Evolutionary conservation across 148 eudicot species (phyloP).

Genomic region (Rhododendron ovatum): DNA sequence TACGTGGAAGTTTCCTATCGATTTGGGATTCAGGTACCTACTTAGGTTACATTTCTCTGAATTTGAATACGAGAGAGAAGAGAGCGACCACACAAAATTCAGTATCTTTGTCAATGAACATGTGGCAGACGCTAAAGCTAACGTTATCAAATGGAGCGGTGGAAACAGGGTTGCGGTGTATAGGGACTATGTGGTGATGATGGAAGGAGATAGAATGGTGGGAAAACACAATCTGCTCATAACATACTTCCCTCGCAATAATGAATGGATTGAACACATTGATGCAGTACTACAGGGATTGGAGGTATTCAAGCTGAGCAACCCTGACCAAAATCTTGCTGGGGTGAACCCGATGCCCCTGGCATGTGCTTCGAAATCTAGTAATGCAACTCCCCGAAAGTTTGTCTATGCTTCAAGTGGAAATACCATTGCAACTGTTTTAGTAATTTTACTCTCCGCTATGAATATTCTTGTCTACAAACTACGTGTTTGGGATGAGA

Average conservation of each 20-base stretch:
- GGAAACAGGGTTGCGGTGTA: too few species aligned
- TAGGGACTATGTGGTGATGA: background rate
- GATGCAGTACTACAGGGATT: background rate
- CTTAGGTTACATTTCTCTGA: conserved; percentile 21
- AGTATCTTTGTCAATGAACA: conserved; percentile 17
- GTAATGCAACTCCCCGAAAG: too few species aligned
- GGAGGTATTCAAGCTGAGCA: too few species aligned
- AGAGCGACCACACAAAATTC: background rate
- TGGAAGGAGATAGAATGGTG: background rate
- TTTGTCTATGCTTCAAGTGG: too few species aligned
- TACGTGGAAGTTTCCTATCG: conserved; percentile 30
- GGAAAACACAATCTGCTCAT: background rate
- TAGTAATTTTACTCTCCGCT: background rate
- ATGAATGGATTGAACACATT: background rate
- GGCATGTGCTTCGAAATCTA: too few species aligned
- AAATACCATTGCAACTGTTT: too few species aligned
- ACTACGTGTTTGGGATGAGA: background rate
- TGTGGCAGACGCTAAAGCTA: conserved; percentile 7
- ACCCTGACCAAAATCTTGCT: too few species aligned
- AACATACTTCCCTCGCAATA: background rate
- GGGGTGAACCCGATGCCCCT: too few species aligned
- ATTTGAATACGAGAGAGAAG: conserved; percentile 9
- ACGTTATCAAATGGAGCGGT: too few species aligned
- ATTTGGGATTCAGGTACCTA: conserved; percentile 26
- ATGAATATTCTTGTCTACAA: too few species aligned